These are phyloP conservation scores for Stagonosporopsis rhizophila DNA, from an alignment of 2,329 filamentous ascomycete genomes.

Conservation along the genomic window DNA sequence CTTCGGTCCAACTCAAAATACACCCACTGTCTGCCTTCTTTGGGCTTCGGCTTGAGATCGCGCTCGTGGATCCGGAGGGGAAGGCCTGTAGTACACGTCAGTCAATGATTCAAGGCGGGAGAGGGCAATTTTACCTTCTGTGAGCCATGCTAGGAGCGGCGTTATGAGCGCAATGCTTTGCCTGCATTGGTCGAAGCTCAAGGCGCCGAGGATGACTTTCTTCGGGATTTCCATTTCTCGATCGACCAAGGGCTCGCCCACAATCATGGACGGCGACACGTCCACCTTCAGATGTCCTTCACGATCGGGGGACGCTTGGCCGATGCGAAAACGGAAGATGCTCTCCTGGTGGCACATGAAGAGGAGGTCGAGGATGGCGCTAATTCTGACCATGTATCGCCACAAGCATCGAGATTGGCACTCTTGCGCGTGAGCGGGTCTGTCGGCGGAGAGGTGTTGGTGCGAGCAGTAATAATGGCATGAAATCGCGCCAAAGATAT, in stretches of 20 bases:
- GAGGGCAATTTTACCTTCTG: not conserved
- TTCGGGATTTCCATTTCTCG: not conserved
- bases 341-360: not conserved
- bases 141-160: not conserved
- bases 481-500: not conserved
- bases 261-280: not conserved
- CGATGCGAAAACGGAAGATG: not conserved
- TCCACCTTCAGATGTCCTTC: not conserved
- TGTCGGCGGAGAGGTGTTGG: not conserved
- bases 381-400: not conserved
- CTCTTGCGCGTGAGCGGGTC: not conserved
- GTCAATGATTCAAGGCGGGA: not conserved
- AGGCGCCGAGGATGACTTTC: not conserved
- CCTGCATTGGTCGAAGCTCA: conserved; percentile 6
- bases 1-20: not conserved
- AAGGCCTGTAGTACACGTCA: not conserved
- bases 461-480: not conserved
- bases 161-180: not conserved
- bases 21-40: not conserved
- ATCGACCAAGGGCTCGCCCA: not conserved
- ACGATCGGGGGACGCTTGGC: not conserved
- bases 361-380: not conserved
- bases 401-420: not conserved
- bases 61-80: not conserved
- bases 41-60: not conserved